Conservation (phyloP, 2,329 filamentous ascomycete genomes). For the Microdochium trichocladiopsis region DNA sequence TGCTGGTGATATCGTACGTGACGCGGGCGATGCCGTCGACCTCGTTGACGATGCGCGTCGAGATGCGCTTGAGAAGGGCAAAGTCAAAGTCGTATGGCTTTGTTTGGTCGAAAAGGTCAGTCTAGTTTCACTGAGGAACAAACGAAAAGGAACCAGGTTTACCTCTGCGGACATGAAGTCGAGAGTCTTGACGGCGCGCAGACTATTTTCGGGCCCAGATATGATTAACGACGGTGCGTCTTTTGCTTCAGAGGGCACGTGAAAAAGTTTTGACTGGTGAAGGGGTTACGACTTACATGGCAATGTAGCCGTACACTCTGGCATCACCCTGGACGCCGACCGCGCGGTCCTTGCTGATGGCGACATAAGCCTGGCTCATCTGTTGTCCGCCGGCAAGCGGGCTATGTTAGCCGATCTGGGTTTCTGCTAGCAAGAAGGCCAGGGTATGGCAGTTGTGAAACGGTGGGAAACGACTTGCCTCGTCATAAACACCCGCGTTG, state of each 20-base stretch:
- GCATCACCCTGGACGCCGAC: constrained; percentile 13
- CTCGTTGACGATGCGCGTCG: constrained; percentile 66
- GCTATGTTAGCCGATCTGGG: no score
- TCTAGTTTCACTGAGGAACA: constrained; percentile 1
- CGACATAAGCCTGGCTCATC: constrained; percentile 41
- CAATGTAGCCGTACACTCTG: constrained; percentile 23
- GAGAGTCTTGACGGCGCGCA: constrained; percentile 37
- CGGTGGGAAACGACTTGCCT: constrained; percentile 27
- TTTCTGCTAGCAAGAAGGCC: no score
- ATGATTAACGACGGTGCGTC: neutral
- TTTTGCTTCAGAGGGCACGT: no score
- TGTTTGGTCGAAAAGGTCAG: constrained; percentile 29
- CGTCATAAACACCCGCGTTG: constrained; percentile 63
- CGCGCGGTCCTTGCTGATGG: constrained; percentile 29
- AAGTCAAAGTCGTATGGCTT: constrained; percentile 61
- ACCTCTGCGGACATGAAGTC: constrained; percentile 68
- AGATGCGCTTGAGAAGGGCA: constrained; percentile 58
- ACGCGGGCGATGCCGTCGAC: constrained; percentile 67
- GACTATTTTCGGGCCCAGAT: constrained; percentile 18
- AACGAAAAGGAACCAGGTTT: constrained; percentile 45
- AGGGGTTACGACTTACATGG: constrained; percentile 9
- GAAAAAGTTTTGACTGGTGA: no score
- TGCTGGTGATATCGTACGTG: constrained; percentile 55
- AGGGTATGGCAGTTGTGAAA: no score
- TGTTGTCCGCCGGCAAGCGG: constrained; percentile 11